Evolutionary conservation across 2,329 filamentous ascomycete species (phyloP).

Genomic region (Cercospora nicotianae): DNA sequence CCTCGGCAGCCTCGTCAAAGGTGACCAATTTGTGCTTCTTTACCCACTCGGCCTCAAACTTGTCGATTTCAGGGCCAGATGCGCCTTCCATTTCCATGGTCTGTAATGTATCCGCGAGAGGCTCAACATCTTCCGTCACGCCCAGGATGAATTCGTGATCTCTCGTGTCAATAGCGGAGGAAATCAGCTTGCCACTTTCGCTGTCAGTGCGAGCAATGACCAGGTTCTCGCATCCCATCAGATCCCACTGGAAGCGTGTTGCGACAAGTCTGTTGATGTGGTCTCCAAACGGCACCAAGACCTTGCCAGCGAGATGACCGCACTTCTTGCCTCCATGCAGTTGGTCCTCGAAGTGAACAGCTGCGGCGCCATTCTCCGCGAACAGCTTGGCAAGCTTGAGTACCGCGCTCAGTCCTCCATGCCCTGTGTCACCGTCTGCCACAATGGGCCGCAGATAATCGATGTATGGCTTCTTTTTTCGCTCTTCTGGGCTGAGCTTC

Average conservation of each 20-base stretch:
- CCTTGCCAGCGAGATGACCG: conserved; percentile 93
- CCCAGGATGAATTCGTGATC: conserved; percentile 98
- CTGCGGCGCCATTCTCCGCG: conserved; percentile 92
- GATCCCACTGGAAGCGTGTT: conserved; percentile 93
- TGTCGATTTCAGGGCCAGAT: conserved; percentile 75
- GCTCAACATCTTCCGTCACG: conserved; percentile 73
- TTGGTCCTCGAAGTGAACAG: conserved; percentile 97
- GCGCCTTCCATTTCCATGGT: conserved; percentile 83
- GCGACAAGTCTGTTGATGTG: conserved; percentile 95
- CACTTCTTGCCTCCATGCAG: conserved; percentile 98
- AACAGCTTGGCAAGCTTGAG: conserved; percentile 97
- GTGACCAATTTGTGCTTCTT: conserved; percentile 80
- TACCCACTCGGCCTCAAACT: conserved; percentile 84
- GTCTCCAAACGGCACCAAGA: conserved; percentile 87
- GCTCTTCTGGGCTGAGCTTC: conserved; percentile 71
- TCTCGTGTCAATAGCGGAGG: conserved; percentile 85
- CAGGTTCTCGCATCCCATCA: conserved; percentile 94
- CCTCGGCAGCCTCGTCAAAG: conserved; percentile 73
- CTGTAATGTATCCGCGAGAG: conserved; percentile 84
- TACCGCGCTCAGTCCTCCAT: conserved; percentile 88
- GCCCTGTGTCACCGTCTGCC: conserved; percentile 92
- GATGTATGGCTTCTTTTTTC: conserved; percentile 73
- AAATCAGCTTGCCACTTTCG: conserved; percentile 87
- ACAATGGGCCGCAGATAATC: conserved; percentile 95
- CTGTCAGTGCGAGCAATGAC: conserved; percentile 94